Evolutionary conservation across 192 early-diverging fungal species (phyloP).

Genomic region (Coemansia asiatica): DNA sequence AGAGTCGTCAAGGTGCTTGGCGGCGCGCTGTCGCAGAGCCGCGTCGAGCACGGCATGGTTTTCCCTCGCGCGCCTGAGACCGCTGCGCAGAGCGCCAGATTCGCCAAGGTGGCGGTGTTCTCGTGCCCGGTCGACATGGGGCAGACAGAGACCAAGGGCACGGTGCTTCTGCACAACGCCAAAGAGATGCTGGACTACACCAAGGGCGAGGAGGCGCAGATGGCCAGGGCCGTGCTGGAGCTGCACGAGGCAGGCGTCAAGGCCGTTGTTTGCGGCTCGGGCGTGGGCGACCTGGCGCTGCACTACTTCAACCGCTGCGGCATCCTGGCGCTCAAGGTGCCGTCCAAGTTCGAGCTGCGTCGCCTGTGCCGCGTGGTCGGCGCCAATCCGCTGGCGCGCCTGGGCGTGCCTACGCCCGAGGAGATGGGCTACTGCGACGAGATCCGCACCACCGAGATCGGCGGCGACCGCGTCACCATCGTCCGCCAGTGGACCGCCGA

Average conservation of each 20-base stretch:
- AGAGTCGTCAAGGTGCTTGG: constrained; percentile 98
- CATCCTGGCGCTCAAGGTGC: constrained; percentile 86
- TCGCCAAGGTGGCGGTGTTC: constrained; percentile 94
- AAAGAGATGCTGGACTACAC: constrained; percentile 95
- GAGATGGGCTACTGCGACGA: constrained; percentile 98
- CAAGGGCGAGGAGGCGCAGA: constrained; percentile 90
- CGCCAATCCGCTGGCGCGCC: constrained; percentile 87
- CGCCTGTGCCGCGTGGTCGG: constrained; percentile 90
- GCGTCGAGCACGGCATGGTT: constrained; percentile 95
- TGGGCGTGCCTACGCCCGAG: constrained; percentile 91
- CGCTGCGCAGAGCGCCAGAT: constrained; percentile 63
- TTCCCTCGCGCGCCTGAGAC: constrained; percentile 91
- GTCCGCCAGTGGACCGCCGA: constrained; percentile 74
- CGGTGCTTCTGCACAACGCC: constrained; percentile 95
- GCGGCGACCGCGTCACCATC: constrained; percentile 95
- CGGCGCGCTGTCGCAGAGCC: constrained; percentile 82
- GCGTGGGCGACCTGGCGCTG: constrained; percentile 89
- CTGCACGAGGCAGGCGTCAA: constrained; percentile 88
- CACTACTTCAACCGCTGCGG: constrained; percentile 93
- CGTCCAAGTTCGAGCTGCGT: constrained; percentile 96
- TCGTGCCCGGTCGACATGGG: constrained; percentile 89
- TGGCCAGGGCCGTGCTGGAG: constrained; percentile 84
- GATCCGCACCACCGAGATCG: constrained; percentile 95
- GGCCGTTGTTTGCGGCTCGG: constrained; percentile 86
- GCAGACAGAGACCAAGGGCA: constrained; percentile 98